Conservation (phyloP, 768 basidiomycete genomes). For the Pleurotus giganteus region DNA sequence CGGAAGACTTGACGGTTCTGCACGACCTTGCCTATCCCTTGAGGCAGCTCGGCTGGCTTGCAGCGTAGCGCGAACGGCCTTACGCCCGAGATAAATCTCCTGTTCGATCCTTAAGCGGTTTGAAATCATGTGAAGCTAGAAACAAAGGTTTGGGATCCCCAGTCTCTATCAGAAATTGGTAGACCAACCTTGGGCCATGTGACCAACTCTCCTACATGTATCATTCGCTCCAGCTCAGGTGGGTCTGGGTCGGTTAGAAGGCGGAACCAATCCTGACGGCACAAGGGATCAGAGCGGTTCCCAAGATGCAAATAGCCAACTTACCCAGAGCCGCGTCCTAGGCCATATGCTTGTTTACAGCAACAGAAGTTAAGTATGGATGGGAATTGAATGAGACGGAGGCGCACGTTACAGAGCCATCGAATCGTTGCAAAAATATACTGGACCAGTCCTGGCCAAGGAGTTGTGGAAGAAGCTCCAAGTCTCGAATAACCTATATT, state of each 20-base stretch:
- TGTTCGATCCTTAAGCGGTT: slow-evolving; percentile 86
- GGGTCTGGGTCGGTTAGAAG: slow-evolving; percentile 84
- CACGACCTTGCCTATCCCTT: slow-evolving; percentile 2
- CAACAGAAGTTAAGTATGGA: slow-evolving; percentile 21
- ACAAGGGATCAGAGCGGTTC: slow-evolving; percentile 5
- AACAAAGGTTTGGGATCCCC: not conserved
- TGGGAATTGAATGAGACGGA: slow-evolving; percentile 12
- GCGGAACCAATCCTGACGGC: slow-evolving; percentile 71
- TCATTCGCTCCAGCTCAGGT: slow-evolving; percentile 80
- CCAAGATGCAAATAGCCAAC: slow-evolving; percentile 17
- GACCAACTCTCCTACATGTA: slow-evolving; percentile 81
- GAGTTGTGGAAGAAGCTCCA: slow-evolving; percentile 92
- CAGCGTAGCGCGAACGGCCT: slow-evolving; percentile 58
- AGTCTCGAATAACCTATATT: slow-evolving; percentile 74
- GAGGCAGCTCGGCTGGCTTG: slow-evolving; percentile 16
- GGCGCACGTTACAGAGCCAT: slow-evolving; percentile 81
- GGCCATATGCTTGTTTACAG: slow-evolving; percentile 75
- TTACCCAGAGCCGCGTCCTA: slow-evolving; percentile 70
- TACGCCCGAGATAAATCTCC: slow-evolving; percentile 78
- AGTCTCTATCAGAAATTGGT: not conserved
- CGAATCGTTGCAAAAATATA: slow-evolving; percentile 94
- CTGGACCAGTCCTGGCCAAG: slow-evolving; percentile 95
- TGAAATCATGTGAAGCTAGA: slow-evolving; percentile 87
- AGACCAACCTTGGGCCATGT: slow-evolving; percentile 91
- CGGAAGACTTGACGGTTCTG: slow-evolving; percentile 10